phyloP scores from a whole-genome alignment of 2,329 filamentous ascomycete species.

The Mollisia scopiformis region DNA sequence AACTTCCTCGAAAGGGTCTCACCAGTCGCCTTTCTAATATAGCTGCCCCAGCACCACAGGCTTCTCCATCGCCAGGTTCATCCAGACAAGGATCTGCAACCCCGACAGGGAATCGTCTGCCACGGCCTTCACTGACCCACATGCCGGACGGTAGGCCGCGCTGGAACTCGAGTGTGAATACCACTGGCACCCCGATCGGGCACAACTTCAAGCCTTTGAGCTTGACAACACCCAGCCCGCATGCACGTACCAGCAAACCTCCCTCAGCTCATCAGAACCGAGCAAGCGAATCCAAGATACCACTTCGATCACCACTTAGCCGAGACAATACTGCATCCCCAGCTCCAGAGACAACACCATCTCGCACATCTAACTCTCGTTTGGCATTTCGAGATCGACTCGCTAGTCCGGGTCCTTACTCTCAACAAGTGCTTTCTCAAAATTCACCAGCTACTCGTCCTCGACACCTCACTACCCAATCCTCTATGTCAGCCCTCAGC shows the following conservation, averaged over 20 bases:
- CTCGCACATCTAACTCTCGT: conserved; percentile 31
- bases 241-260: conserved; percentile 28
- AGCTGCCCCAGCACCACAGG: conserved; percentile 44
- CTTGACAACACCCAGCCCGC: conserved; percentile 46
- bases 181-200: conserved; percentile 64
- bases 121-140: conserved; percentile 47
- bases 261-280: conserved; percentile 26
- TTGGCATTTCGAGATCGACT: conserved; percentile 59
- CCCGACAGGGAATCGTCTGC: conserved; percentile 47
- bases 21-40: conserved; percentile 40
- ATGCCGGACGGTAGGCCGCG: conserved; percentile 63
- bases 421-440: conserved; percentile 45
- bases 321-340: conserved; percentile 34
- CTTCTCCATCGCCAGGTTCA: conserved; percentile 38
- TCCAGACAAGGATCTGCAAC: conserved; percentile 50
- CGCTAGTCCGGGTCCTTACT: conserved; percentile 54
- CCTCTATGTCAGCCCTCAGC: conserved; percentile 46
- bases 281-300: conserved; percentile 36
- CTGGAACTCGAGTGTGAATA: conserved; percentile 73
- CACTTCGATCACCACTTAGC: conserved; percentile 33
- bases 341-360: conserved; percentile 30
- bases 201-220: conserved; percentile 68
- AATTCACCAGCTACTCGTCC: conserved; percentile 43
- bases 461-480: conserved; percentile 37
- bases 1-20: conserved; percentile 41